Evolutionary conservation across 2,329 filamentous ascomycete species (phyloP), one percentile per base, ranked within the genome.

Genomic region (Diaporthe capsici): DNA sequence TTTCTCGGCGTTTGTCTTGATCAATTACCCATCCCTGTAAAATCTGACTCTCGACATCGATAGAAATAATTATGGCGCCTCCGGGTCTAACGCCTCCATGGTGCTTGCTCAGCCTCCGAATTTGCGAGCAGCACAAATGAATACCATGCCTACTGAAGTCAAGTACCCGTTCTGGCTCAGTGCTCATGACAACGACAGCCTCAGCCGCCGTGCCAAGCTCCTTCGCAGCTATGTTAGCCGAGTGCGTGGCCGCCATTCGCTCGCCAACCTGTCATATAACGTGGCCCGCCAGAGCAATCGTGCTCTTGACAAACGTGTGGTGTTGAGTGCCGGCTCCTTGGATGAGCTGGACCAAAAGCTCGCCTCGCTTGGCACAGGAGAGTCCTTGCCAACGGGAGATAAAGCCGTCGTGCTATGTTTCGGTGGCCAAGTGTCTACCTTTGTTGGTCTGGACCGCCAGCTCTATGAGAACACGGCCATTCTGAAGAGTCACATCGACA

Each of bases 21-120:
- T 39, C n/a, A 7, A 13, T 15, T 15, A 25, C 20, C 31, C 15
- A 5, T 37, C 1, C 3, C 9, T 37, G 10, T 15, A 37, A 13
- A 25, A 1, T 34, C 57, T 60, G 20, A 60, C 57, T 12, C 3
- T n/a, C 1, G 17, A 60, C 39, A 37, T 13, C 22, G 4, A 39
- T 13, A 60, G 57, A 42, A 85, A 85, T 73, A 85, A 83, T 75
- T 85, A 85, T 71, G 84, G 84, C 2, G 84, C 84, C 0, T 80
- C 78, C 4, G 84, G 82, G 0, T 81, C 78, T 20, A 84, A 83
- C 49, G 78, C 80, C 0, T 77, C 79, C 7, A 73, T 81, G 75
- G 42, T 83, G 1, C 70, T 84, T 5, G 76, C 39, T 6, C 72
- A 71, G 34, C 49, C 51, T 5, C 74, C 60, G 13, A 28, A 28